A percentile compares a stretch with the other conserved stretches of the same genome.
Evolutionary conservation across 1,284 basidiomycete species (phyloP).

Genomic region (Ceratorhiza oryzae-sativae): DNA sequence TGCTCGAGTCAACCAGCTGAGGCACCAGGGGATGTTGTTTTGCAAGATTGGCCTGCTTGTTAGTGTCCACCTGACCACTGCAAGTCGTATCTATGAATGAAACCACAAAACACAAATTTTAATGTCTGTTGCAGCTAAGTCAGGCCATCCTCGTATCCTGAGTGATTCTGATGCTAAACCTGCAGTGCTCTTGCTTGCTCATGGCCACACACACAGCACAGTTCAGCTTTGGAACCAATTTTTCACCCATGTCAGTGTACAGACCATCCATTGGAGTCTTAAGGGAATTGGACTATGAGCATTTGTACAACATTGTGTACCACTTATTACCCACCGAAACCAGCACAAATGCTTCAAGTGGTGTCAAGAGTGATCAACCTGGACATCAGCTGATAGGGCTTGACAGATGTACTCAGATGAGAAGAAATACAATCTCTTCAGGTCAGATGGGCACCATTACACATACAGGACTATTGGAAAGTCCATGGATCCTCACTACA

Average conservation of each 20-base stretch:
- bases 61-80: slow-evolving; percentile 8
- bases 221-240: background rate
- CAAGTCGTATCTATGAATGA: slow-evolving; percentile 1
- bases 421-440: slow-evolving; percentile 15
- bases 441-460: slow-evolving; percentile 23
- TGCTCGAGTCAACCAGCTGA: background rate
- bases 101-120: slow-evolving; percentile 16
- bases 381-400: slow-evolving; percentile 15
- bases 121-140: slow-evolving; percentile 2
- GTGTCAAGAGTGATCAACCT: background rate
- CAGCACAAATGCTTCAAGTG: background rate
- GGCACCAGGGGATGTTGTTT: slow-evolving; percentile 7
- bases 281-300: background rate
- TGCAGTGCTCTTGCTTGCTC: background rate
- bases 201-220: background rate
- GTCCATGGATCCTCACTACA: slow-evolving; percentile 14
- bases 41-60: background rate
- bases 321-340: background rate
- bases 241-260: slow-evolving; percentile 15
- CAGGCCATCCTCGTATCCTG: slow-evolving; percentile 4
- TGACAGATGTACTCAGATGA: background rate
- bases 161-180: slow-evolving; percentile 8
- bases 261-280: slow-evolving; percentile 3
- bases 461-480: slow-evolving; percentile 1
- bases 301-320: background rate